Evolutionary conservation across 2,329 filamentous ascomycete species (phyloP), one percentile per base, ranked within the genome.

Genomic region (Biscogniauxia marginata): DNA sequence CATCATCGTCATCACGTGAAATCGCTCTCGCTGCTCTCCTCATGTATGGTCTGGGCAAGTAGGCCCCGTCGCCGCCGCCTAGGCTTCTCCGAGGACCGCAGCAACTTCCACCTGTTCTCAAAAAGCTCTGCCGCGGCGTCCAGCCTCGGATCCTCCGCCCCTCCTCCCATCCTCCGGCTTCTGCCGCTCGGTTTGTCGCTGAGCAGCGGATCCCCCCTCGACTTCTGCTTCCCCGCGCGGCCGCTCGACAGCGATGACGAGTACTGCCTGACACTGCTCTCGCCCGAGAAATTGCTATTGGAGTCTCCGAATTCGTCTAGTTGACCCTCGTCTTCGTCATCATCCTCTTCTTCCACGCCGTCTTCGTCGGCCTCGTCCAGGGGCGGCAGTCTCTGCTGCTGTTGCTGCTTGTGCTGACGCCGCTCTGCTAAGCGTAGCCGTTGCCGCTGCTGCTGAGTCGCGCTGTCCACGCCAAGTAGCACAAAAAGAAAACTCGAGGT

Each of bases 31-130:
- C 89, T 87, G 51, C 88, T 86, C 68, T 91, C 88, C 70, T 90
- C 88, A 55, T 88, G 79, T 59, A 91, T 91, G 0, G 85, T 88
- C 67, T 88, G 84, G 23, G 81, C 79, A 46, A 88, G 72, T 18
- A 90, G 68, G 1, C 81, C 81, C 50, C 76, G 73, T 4, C 74
- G 73, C 49, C 75, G 72, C 51, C 75, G 73, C 53, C 77, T 71
- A 8, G 75, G 70, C 22, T 70, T 71, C 4, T 71, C 68, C 7
- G 67, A 46, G 13, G 59, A 54, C 49, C 63, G 63, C 22, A 68
- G 49, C 50, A 59, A 39, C 49, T 65, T 67, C 67, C 67, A 69
- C 49, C 65, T 61, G 30, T 63, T 64, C 30, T 66, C 66, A 39
- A 66, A 65, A 34, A 65, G 50, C 6, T 62, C 63, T n/a, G 55